Evolutionary conservation across 1,284 basidiomycete genomes (phyloP).

Genomic region (Schizophyllum commune): DNA sequence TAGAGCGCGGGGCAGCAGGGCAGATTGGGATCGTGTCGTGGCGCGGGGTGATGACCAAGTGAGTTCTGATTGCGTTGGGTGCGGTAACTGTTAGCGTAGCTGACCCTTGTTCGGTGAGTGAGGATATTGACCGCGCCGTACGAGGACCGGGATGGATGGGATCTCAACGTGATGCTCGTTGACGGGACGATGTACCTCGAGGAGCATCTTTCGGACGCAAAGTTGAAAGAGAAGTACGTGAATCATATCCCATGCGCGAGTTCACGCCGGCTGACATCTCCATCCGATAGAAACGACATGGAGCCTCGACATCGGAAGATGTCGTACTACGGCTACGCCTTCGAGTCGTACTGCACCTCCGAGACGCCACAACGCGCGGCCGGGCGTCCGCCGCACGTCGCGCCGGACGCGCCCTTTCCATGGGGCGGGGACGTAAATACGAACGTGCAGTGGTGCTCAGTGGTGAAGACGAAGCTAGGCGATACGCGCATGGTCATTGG

Average conservation of each 20-base stretch:
- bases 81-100: conserved; percentile 5
- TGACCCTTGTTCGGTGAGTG: conserved; percentile 14
- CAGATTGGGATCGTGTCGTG: conserved; percentile 59
- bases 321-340: conserved; percentile 76
- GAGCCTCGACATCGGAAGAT: conserved; percentile 48
- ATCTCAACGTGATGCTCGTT: conserved; percentile 79
- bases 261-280: conserved; percentile 12
- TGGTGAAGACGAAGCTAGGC: conserved; percentile 86
- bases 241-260: conserved; percentile 2
- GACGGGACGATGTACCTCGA: conserved; percentile 79
- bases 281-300: conserved; percentile 46
- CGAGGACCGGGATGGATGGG: conserved; percentile 75
- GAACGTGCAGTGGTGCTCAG: conserved; percentile 93
- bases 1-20: conserved; percentile 13
- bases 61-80: conserved; percentile 13
- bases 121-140: conserved; percentile 74
- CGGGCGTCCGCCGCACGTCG: background rate
- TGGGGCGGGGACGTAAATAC: conserved; percentile 91
- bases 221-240: conserved; percentile 54
- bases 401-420: conserved; percentile 32
- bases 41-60: conserved; percentile 93
- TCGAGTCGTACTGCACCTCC: conserved; percentile 81
- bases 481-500: conserved; percentile 79
- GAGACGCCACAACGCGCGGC: conserved; percentile 21
- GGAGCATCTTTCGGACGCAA: conserved; percentile 58